Base-by-base conservation (phyloP, 2,329 filamentous ascomycete genomes). In the Clarireedia sp. region DNA sequence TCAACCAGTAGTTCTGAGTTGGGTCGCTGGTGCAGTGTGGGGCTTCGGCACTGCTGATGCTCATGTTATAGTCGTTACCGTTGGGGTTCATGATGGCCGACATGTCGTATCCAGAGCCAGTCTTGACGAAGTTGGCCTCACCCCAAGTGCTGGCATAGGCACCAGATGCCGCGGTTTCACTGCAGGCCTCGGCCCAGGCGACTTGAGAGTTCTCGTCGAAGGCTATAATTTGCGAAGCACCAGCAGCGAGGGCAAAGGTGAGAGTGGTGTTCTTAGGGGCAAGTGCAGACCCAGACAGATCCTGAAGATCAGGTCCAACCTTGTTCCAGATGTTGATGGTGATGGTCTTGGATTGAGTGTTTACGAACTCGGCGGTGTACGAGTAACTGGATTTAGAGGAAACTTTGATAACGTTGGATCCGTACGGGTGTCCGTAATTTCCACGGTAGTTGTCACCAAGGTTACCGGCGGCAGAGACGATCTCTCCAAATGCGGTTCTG, bases 311-410 rank as follows among this genome's bases (percentile, higher is more conserved):
- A 5, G 57, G 44, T 7, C 51, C 55, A 16, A 56, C 61, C 55
- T 68, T 68, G 48, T 68, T 61, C 66, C 66, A 68, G 48, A 66
- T 26, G 45, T 60, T 60, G 56, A 68, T 48, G 12, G 60, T 64
- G 44, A 67, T 67, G 2, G 48, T 0, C 23, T 48, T 38, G 1
- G 48, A 52, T 14, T 57, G 55, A 5, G 62, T 63, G 55, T 68
- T 68, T 23, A 54, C 41, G 52, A 65, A 67, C 4, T 59, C 59
- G 37, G 55, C 60, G 19, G 66, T 68, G 59, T 60, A 68, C 7
- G 56, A 46, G 36, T 67, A 59, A 29, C 57, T 60, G 1, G 48
- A 41, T 0, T 55, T 41, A 0, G 63, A 60, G 17, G 44, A 33
- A 17, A 64, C 65, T 51, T 63, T 64, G 21, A 67, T 66, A 3